Conservation (phyloP, 331 rosid species). For the Quercus tomentella region DNA sequence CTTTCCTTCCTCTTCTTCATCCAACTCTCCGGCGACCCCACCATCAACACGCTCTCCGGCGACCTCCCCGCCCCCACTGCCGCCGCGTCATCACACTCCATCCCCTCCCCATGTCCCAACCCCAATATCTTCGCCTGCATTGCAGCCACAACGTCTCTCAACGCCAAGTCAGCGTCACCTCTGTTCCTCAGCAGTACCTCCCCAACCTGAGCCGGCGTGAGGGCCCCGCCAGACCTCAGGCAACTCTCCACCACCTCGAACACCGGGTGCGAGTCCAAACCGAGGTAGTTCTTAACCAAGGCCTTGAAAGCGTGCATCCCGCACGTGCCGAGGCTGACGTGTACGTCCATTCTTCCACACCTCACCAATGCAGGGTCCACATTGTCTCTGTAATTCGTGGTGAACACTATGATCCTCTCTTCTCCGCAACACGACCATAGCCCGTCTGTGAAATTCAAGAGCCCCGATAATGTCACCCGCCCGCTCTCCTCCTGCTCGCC, state of each 20-base stretch:
- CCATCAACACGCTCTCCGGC: slow-evolving; percentile 72
- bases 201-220: slow-evolving; percentile 83
- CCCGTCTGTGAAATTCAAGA: slow-evolving; percentile 79
- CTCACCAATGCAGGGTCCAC: slow-evolving; percentile 81
- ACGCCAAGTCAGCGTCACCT: slow-evolving; percentile 50
- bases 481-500: slow-evolving; percentile 41
- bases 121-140: slow-evolving; percentile 53
- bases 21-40: slow-evolving; percentile 69
- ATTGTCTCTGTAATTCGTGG: slow-evolving; percentile 65
- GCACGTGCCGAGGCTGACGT: slow-evolving; percentile 72
- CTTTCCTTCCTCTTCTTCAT: slow-evolving; percentile 52
- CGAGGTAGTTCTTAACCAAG: slow-evolving; percentile 57
- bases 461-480: slow-evolving; percentile 85
- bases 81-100: slow-evolving; percentile 31
- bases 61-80: slow-evolving; percentile 29
- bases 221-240: slow-evolving; percentile 60
- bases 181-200: slow-evolving; percentile 73
- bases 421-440: slow-evolving; percentile 89
- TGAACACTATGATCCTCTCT: slow-evolving; percentile 75
- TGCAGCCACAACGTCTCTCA: slow-evolving; percentile 62
- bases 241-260: slow-evolving; percentile 63
- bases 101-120: slow-evolving; percentile 17
- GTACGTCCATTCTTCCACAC: slow-evolving; percentile 89
- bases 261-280: slow-evolving; percentile 46
- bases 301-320: slow-evolving; percentile 68